A percentile compares a stretch with the other conserved stretches of the same genome.
phyloP scores from a whole-genome alignment of 768 basidiomycete species.

The Pulveroboletus sp. region DNA sequence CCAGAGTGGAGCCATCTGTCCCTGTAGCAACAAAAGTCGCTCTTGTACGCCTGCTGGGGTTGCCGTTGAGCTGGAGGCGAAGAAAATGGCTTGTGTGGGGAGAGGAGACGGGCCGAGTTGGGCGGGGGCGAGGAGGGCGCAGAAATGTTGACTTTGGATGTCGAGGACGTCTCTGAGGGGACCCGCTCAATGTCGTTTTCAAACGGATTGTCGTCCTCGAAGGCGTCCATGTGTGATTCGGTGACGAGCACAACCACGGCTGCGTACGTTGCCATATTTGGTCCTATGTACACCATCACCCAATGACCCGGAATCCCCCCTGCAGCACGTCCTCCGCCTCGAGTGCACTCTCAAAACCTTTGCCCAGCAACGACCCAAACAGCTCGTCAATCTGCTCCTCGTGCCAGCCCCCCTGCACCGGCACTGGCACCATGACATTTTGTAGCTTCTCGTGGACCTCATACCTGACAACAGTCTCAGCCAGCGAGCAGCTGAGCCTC shows the following conservation, averaged over 20 bases:
- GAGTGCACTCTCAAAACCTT: slow-evolving; percentile 50
- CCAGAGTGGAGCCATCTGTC: slow-evolving; percentile 80
- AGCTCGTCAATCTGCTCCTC: slow-evolving; percentile 96
- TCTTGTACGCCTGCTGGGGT: slow-evolving; percentile 57
- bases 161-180: slow-evolving; percentile 36
- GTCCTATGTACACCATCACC: slow-evolving; percentile 34
- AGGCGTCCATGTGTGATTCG: slow-evolving; percentile 31
- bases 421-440: slow-evolving; percentile 94
- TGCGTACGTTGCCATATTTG: slow-evolving; percentile 27
- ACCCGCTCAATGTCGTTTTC: slow-evolving; percentile 41
- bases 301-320: slow-evolving; percentile 59
- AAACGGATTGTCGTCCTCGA: slow-evolving; percentile 70
- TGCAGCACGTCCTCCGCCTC: slow-evolving; percentile 32
- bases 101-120: slow-evolving; percentile 42
- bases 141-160: slow-evolving; percentile 36
- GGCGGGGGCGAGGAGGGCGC: slow-evolving; percentile 59
- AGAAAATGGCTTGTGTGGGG: slow-evolving; percentile 50
- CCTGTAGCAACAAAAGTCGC: slow-evolving; percentile 72
- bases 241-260: not conserved
- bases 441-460: slow-evolving; percentile 95
- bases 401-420: slow-evolving; percentile 71
- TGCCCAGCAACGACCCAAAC: slow-evolving; percentile 84
- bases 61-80: slow-evolving; percentile 57
- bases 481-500: not conserved
- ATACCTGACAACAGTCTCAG: slow-evolving; percentile 52